Conservation (phyloP, 2,329 filamentous ascomycete genomes). For the Reticulascus tulasneorum region DNA sequence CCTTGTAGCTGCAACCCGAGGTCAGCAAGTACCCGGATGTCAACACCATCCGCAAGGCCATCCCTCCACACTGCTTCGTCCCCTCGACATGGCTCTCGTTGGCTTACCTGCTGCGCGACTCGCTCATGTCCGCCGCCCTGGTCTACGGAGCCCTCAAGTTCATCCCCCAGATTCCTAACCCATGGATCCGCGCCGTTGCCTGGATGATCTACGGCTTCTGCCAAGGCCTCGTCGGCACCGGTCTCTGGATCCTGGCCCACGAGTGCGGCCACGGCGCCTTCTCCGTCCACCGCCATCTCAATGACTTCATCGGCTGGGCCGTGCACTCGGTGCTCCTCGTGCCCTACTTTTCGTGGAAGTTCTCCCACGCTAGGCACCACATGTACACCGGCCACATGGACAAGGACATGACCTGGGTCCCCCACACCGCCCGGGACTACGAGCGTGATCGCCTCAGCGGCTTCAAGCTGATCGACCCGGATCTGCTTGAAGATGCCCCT, state of each 20-base stretch:
- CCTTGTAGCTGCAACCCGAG: no score
- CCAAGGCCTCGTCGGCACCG: conserved; percentile 63
- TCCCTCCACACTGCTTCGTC: conserved; percentile 59
- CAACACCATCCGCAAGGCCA: conserved; percentile 46
- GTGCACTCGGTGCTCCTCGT: conserved; percentile 64
- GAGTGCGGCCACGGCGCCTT: conserved; percentile 69
- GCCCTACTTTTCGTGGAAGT: conserved; percentile 72
- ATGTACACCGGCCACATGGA: conserved; percentile 64
- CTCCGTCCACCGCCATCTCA: conserved; percentile 51
- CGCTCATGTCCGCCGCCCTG: conserved; percentile 43
- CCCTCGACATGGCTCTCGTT: conserved; percentile 48
- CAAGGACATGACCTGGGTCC: conserved; percentile 64
- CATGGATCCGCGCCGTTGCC: conserved; percentile 37
- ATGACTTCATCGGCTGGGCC: conserved; percentile 59
- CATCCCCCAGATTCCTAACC: conserved; percentile 47
- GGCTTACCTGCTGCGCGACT: conserved; percentile 54
- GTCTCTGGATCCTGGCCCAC: conserved; percentile 68
- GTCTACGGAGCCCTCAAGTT: conserved; percentile 48
- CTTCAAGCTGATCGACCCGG: conserved; percentile 38
- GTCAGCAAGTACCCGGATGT: conserved; percentile 45
- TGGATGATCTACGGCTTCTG: conserved; percentile 60
- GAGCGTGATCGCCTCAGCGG: conserved; percentile 27
- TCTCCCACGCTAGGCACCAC: conserved; percentile 67
- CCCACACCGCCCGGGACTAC: conserved; percentile 36
- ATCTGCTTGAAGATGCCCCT: conserved; percentile 62